phyloP scores from a whole-genome alignment of 768 basidiomycete genomes.

The Coprinellus aureogranulatus region DNA sequence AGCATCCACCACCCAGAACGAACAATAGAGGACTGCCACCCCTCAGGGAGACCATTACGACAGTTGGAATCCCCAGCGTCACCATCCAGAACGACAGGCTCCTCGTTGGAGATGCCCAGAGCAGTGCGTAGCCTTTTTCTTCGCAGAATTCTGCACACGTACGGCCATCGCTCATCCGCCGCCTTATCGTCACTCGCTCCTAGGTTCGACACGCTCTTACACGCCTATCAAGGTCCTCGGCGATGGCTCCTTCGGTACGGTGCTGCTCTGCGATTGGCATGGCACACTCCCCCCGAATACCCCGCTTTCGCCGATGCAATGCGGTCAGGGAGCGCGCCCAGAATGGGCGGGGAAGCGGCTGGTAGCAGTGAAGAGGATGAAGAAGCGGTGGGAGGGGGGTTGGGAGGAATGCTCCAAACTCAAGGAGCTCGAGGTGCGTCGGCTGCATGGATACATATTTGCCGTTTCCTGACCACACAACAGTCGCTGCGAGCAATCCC shows the following conservation, averaged over 20 bases:
- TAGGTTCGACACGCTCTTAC: slow-evolving; percentile 85
- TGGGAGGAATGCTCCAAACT: slow-evolving; percentile 96
- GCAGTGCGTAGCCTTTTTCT: slow-evolving; percentile 49
- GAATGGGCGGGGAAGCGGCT: slow-evolving; percentile 94
- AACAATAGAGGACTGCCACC: slow-evolving; percentile 15
- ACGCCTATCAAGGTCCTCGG: slow-evolving; percentile 96
- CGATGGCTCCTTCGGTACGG: slow-evolving; percentile 97
- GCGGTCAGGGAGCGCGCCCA: slow-evolving; percentile 85
- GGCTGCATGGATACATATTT: slow-evolving; percentile 11
- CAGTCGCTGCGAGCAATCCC: slow-evolving; percentile 94
- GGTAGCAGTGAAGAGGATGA: slow-evolving; percentile 98
- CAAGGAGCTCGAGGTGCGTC: slow-evolving; percentile 88
- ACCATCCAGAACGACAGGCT: slow-evolving; percentile 67
- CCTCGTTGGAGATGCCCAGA: slow-evolving; percentile 68
- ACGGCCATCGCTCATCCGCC: slow-evolving; percentile 10
- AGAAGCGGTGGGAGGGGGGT: slow-evolving; percentile 94
- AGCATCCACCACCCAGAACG: not conserved
- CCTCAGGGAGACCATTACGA: slow-evolving; percentile 60
- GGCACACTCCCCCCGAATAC: slow-evolving; percentile 90
- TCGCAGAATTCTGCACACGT: slow-evolving; percentile 3
- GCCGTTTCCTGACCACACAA: slow-evolving; percentile 15
- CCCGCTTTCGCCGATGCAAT: slow-evolving; percentile 91
- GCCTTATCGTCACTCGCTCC: slow-evolving; percentile 11
- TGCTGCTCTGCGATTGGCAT: slow-evolving; percentile 99
- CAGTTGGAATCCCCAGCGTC: slow-evolving; percentile 75